phyloP scores from a whole-genome alignment of 2,329 filamentous ascomycete genomes.

The Ambrosiella cleistominuta region DNA sequence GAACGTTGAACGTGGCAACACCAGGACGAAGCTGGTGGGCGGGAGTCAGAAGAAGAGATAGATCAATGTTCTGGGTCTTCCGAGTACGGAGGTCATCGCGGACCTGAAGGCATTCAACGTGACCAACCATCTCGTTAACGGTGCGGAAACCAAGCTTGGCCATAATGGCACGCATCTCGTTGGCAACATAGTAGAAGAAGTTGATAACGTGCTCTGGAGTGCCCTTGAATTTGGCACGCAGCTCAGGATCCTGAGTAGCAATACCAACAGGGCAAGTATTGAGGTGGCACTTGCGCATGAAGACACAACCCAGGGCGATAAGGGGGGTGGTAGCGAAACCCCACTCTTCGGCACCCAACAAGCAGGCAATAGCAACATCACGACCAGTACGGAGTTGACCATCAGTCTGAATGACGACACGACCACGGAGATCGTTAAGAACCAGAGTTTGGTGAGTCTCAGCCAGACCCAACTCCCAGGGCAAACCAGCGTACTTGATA shows the following conservation, averaged over 20 bases:
- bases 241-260: constrained; percentile 84
- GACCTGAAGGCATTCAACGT: constrained; percentile 69
- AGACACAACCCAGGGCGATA: constrained; percentile 92
- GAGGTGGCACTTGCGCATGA: constrained; percentile 65
- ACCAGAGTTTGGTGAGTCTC: constrained; percentile 95
- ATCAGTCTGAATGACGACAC: constrained; percentile 91
- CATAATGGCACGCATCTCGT: constrained; percentile 94
- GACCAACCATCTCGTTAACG: constrained; percentile 95
- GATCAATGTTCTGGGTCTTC: constrained; percentile 84
- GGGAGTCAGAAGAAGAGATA: constrained; percentile 82
- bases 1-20: constrained; percentile 91
- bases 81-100: constrained; percentile 72
- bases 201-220: constrained; percentile 95
- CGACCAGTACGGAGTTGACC: constrained; percentile 84
- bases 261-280: constrained; percentile 88
- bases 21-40: constrained; percentile 91
- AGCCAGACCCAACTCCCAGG: constrained; percentile 90
- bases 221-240: constrained; percentile 83
- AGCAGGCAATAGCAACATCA: constrained; percentile 83
- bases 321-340: constrained; percentile 88
- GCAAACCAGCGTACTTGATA: constrained; percentile 94
- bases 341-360: constrained; percentile 96
- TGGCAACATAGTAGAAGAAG: constrained; percentile 96
- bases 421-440: constrained; percentile 84
- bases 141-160: constrained; percentile 85